Percentiles rank a stretch among this genome's conserved stretches.
Evolutionary conservation across 73 alveolate species (phyloP).

Genomic region (Paramecium biaurelia): DNA sequence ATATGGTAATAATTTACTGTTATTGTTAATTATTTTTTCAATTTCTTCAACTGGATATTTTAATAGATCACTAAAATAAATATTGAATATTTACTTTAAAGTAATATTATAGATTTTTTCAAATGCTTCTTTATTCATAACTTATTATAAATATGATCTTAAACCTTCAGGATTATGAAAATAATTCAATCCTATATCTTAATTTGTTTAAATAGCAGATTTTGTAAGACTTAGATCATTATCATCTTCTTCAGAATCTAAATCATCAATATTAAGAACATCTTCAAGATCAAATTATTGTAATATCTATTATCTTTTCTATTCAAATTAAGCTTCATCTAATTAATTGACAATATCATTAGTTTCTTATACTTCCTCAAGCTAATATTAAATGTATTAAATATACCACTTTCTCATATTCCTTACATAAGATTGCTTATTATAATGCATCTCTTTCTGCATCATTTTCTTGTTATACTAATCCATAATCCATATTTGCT

Average conservation of each 20-base stretch:
- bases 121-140: background rate
- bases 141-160: background rate
- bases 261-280: background rate
- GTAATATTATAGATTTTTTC: background rate
- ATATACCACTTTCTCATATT: background rate
- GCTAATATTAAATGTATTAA: background rate
- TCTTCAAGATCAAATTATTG: background rate
- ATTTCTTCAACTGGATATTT: background rate
- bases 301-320: background rate
- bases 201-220: background rate
- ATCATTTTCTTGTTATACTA: background rate
- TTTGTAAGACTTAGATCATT: background rate
- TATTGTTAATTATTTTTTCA: background rate
- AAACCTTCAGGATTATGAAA: background rate
- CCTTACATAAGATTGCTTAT: background rate
- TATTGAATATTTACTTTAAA: background rate
- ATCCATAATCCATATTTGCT: background rate
- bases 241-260: conserved; percentile 7
- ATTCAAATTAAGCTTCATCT: background rate
- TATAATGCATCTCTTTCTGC: background rate
- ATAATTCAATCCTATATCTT: background rate
- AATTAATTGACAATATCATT: background rate
- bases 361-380: background rate
- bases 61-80: background rate
- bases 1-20: background rate